Evolutionary conservation across 2,329 filamentous ascomycete genomes (phyloP).

Genomic region (Paraconiothyrium sp.): DNA sequence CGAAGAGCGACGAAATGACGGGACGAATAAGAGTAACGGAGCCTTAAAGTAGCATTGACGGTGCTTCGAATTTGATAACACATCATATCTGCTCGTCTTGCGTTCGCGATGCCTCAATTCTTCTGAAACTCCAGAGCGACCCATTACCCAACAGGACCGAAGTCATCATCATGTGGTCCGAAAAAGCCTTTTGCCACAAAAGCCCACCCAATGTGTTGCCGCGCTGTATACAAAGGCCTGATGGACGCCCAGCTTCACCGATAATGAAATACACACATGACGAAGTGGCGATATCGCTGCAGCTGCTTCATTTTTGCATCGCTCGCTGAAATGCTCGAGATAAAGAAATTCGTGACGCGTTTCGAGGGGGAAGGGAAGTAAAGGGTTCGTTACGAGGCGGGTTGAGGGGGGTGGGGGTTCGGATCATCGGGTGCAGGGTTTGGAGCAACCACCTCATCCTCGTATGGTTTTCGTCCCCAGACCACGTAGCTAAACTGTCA

Average conservation of each 20-base stretch:
- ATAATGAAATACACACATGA: constrained; percentile 18
- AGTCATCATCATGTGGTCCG: constrained; percentile 2
- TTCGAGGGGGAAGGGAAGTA: constrained; percentile 1
- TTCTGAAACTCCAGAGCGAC: not conserved
- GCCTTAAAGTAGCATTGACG: not conserved
- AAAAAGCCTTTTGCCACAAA: constrained; percentile 23
- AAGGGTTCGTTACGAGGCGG: constrained; percentile 8
- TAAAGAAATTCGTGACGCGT: constrained; percentile 32
- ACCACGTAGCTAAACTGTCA: constrained; percentile 37
- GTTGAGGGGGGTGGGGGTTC: constrained; percentile 19
- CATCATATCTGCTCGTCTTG: not conserved
- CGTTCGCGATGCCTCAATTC: constrained; percentile 1
- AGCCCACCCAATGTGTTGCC: constrained; percentile 17
- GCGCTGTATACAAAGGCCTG: constrained; percentile 16
- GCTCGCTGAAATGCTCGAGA: constrained; percentile 34
- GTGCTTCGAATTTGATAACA: not conserved
- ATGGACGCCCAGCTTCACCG: constrained; percentile 27
- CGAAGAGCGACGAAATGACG: not conserved
- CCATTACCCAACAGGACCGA: constrained; percentile 9
- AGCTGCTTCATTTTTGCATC: constrained; percentile 24
- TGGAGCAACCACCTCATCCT: constrained; percentile 26
- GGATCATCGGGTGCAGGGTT: constrained; percentile 12
- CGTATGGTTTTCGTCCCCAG: constrained; percentile 38
- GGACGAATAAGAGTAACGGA: not conserved
- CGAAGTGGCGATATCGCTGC: constrained; percentile 18